phyloP scores from a whole-genome alignment of 1,139 yeast species.

The Saccharomyces hybrid region DNA sequence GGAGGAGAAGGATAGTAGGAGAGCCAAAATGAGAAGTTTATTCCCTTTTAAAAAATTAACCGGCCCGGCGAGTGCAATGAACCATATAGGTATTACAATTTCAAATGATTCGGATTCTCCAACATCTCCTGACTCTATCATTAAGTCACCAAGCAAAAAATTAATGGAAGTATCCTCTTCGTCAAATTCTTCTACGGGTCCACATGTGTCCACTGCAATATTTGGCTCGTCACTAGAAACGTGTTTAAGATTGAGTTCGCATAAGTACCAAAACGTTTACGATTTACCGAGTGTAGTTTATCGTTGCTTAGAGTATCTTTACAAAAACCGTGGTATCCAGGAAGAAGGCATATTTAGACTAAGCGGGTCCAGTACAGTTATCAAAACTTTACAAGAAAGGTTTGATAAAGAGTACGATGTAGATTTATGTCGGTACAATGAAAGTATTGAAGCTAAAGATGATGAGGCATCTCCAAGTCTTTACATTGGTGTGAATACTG shows the following conservation, averaged over 20 bases:
- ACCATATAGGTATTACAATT: background rate
- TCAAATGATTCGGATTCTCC: background rate
- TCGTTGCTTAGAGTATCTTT: constrained; percentile 66
- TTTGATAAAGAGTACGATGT: constrained; percentile 63
- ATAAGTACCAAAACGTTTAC: constrained; percentile 37
- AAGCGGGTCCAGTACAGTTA: constrained; percentile 81
- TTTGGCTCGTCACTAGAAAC: constrained; percentile 62
- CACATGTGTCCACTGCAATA: constrained; percentile 26
- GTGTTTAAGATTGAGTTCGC: constrained; percentile 46
- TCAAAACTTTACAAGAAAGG: constrained; percentile 60
- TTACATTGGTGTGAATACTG: constrained; percentile 57
- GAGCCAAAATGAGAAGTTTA: constrained; percentile 47
- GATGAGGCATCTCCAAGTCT: constrained; percentile 11
- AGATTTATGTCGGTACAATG: constrained; percentile 42
- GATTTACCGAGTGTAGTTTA: constrained; percentile 69
- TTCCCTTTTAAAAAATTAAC: constrained; percentile 47
- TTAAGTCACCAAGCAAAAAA: constrained; percentile 5
- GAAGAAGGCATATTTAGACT: constrained; percentile 90
- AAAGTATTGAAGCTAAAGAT: constrained; percentile 27
- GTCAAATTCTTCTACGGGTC: constrained; percentile 7
- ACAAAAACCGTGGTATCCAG: constrained; percentile 59
- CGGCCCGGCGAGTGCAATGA: constrained; percentile 4
- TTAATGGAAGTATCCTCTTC: constrained; percentile 6
- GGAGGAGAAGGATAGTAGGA: constrained; percentile 37
- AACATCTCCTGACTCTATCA: background rate